phyloP scores from a whole-genome alignment of 2,329 filamentous ascomycete genomes.

The Apiospora koreana region DNA sequence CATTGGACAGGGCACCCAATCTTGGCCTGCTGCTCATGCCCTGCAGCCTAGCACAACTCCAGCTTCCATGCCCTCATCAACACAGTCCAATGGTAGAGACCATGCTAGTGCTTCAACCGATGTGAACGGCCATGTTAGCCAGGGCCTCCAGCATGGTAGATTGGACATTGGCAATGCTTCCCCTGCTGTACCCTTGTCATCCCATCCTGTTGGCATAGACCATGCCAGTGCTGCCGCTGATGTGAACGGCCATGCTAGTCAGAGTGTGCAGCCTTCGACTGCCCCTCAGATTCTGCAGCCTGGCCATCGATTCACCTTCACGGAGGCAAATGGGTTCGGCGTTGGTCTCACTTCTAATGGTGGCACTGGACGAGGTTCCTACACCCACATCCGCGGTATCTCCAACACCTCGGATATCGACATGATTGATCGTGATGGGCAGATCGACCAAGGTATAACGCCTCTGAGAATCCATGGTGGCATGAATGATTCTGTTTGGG shows the following conservation, averaged over 20 bases:
- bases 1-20: background rate
- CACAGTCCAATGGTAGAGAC: too few species aligned
- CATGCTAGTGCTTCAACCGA: too few species aligned
- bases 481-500: background rate
- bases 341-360: background rate
- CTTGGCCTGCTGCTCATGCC: background rate
- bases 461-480: background rate
- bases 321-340: background rate
- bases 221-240: background rate
- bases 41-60: background rate
- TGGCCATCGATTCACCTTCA: background rate
- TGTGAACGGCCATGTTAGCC: too few species aligned
- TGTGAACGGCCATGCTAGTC: background rate
- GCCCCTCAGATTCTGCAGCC: background rate
- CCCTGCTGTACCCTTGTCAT: background rate
- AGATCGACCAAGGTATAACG: background rate
- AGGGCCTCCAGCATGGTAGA: too few species aligned
- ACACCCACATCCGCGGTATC: background rate
- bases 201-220: background rate
- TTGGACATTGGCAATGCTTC: background rate
- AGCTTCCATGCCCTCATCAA: too few species aligned
- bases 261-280: background rate
- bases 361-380: background rate
- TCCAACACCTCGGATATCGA: background rate
- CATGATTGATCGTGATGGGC: background rate